Percentiles rank a stretch among this genome's conserved stretches.
Conservation (phyloP, 169 alveolate species). For the Haemoproteus tartakovskyi region DNA sequence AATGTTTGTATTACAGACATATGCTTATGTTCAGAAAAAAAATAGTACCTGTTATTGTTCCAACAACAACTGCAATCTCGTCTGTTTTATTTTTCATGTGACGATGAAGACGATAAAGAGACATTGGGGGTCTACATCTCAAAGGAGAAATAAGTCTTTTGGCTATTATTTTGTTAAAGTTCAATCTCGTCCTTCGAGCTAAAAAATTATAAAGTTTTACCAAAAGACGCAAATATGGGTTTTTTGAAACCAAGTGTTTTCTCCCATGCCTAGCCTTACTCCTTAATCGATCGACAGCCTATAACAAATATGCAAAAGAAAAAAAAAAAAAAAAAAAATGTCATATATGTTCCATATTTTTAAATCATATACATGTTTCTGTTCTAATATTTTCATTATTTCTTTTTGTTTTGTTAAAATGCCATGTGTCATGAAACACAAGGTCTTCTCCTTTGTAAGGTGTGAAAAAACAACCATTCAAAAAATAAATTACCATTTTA, state of each 20-base stretch:
- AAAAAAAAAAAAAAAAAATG: neutral
- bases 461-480: too few relatives aligned
- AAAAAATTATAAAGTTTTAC: conserved; percentile 86
- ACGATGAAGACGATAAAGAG: conserved; percentile 89
- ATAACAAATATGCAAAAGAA: conserved; percentile 27
- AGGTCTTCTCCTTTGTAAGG: too few relatives aligned
- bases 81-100: conserved; percentile 88
- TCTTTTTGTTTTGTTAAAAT: too few relatives aligned
- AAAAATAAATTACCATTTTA: too few relatives aligned
- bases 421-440: too few relatives aligned
- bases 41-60: conserved; percentile 91
- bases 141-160: conserved; percentile 91
- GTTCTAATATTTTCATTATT: too few relatives aligned
- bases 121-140: conserved; percentile 91
- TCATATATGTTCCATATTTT: neutral
- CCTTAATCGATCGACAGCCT: conserved; percentile 91
- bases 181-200: conserved; percentile 92
- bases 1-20: neutral
- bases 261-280: conserved; percentile 87
- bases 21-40: neutral
- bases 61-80: conserved; percentile 94
- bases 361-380: too few relatives aligned
- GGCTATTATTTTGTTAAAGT: conserved; percentile 90
- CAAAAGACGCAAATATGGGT: conserved; percentile 88
- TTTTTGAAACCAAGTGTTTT: conserved; percentile 85